Percentiles rank a stretch among this genome's conserved stretches.
These are phyloP conservation scores for Metarhizium brunneum DNA, from an alignment of 2,329 filamentous ascomycete species.

Conservation along the genomic window DNA sequence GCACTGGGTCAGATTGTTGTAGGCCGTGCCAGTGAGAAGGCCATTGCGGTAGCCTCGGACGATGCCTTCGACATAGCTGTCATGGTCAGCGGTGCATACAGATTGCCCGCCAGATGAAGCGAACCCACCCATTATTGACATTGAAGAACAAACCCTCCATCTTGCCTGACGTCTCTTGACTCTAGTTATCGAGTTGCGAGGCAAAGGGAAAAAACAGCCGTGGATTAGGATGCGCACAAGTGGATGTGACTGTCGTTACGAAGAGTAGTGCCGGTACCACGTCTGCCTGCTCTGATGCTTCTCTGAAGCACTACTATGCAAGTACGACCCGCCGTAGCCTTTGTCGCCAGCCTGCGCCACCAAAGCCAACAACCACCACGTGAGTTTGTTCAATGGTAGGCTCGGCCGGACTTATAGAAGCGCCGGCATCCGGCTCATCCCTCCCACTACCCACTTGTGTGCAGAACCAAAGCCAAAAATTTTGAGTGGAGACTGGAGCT, in stretches of 20 bases:
- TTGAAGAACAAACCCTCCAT: slow-evolving; percentile 97
- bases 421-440: slow-evolving; percentile 12
- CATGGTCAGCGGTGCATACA: slow-evolving; percentile 19
- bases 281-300: not conserved
- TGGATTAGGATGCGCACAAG: not conserved
- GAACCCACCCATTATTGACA: slow-evolving; percentile 74
- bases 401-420: slow-evolving; percentile 15
- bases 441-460: slow-evolving; percentile 15
- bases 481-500: slow-evolving; percentile 27
- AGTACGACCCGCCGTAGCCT: not conserved
- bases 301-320: not conserved
- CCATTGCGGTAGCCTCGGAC: slow-evolving; percentile 94
- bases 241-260: not conserved
- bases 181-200: not conserved
- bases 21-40: slow-evolving; percentile 82
- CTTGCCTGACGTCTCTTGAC: not conserved
- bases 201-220: not conserved
- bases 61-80: slow-evolving; percentile 91
- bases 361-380: slow-evolving; percentile 7
- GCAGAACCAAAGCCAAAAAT: slow-evolving; percentile 25
- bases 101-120: slow-evolving; percentile 6
- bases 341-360: not conserved
- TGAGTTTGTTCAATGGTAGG: slow-evolving; percentile 9
- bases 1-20: slow-evolving; percentile 94
- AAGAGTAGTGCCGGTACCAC: not conserved